Conservation (phyloP, 768 basidiomycete genomes). For the Cystobasidium onofrii region DNA sequence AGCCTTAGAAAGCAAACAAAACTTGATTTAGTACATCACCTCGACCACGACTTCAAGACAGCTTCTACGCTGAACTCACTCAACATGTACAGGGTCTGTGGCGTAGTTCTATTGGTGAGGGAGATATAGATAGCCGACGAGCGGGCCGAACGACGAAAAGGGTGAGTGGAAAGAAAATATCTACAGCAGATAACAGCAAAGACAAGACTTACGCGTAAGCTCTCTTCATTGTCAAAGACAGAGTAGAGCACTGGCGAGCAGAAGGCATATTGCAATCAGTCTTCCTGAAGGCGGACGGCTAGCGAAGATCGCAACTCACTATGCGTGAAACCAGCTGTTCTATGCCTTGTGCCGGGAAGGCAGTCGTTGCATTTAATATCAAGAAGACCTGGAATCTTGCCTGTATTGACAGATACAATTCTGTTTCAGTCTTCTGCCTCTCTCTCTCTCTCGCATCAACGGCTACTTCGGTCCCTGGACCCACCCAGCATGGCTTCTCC, state of each 20-base stretch:
- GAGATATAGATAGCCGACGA: background rate
- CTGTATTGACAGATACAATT: background rate
- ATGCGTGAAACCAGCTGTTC: conserved; percentile 8
- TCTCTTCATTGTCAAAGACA: conserved; percentile 15
- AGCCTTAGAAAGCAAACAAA: background rate
- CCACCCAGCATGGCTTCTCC: conserved; percentile 20
- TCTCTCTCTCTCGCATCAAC: background rate
- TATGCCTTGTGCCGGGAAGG: conserved; percentile 17
- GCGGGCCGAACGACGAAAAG: background rate
- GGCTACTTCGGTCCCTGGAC: too few relatives aligned
- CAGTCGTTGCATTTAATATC: background rate
- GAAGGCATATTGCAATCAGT: background rate
- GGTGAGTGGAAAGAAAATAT: background rate
- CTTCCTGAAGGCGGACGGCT: background rate
- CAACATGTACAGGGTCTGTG: conserved; percentile 6
- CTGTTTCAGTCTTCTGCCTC: background rate
- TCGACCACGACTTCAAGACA: background rate
- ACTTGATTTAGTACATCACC: background rate
- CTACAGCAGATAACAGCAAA: background rate
- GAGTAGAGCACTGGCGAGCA: conserved; percentile 20
- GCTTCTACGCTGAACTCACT: background rate
- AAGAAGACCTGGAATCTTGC: conserved; percentile 21
- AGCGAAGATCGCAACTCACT: conserved; percentile 1
- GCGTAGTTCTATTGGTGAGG: conserved; percentile 2
- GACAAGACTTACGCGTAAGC: conserved; percentile 5